A percentile compares a stretch with the other conserved stretches of the same genome.
Conservation (phyloP, 2,329 filamentous ascomycete species). For the Neofusicoccum sp. region DNA sequence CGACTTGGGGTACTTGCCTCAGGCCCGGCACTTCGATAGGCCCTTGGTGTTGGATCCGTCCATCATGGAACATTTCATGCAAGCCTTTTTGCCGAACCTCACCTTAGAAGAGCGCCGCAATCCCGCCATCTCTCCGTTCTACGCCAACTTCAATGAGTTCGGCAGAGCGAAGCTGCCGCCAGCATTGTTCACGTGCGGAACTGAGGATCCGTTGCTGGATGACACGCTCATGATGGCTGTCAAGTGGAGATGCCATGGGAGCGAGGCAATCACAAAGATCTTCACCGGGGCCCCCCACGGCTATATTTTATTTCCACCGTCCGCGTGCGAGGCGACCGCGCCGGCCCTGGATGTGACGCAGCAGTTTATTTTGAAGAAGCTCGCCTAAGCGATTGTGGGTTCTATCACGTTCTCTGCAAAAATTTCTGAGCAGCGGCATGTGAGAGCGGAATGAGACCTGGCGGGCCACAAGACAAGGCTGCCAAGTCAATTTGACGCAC, state of each 20-base stretch:
- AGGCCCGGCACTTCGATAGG: slow-evolving; percentile 34
- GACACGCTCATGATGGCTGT: slow-evolving; percentile 53
- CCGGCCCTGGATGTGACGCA: slow-evolving; percentile 41
- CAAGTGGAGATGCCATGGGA: slow-evolving; percentile 54
- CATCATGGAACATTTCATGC: slow-evolving; percentile 47
- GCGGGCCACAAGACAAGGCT: slow-evolving; percentile 3
- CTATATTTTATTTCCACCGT: slow-evolving; percentile 46
- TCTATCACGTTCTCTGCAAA: not conserved
- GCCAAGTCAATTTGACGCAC: slow-evolving; percentile 18
- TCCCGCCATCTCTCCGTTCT: slow-evolving; percentile 51
- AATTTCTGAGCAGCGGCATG: not conserved
- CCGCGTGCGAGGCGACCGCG: slow-evolving; percentile 35
- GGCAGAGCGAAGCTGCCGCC: slow-evolving; percentile 44
- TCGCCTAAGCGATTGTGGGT: slow-evolving; percentile 17
- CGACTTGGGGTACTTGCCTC: slow-evolving; percentile 47
- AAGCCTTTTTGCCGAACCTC: slow-evolving; percentile 46
- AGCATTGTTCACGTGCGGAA: slow-evolving; percentile 56
- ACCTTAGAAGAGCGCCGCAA: slow-evolving; percentile 42
- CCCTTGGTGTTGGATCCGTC: slow-evolving; percentile 47
- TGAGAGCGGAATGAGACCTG: slow-evolving; percentile 18
- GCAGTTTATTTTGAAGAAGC: slow-evolving; percentile 36
- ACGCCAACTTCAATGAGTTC: slow-evolving; percentile 40
- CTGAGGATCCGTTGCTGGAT: slow-evolving; percentile 54
- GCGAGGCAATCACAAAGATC: slow-evolving; percentile 52
- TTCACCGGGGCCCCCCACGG: slow-evolving; percentile 56